Conservation (phyloP, 352 stramenopile species). For the Phytophthora palmivora region DNA sequence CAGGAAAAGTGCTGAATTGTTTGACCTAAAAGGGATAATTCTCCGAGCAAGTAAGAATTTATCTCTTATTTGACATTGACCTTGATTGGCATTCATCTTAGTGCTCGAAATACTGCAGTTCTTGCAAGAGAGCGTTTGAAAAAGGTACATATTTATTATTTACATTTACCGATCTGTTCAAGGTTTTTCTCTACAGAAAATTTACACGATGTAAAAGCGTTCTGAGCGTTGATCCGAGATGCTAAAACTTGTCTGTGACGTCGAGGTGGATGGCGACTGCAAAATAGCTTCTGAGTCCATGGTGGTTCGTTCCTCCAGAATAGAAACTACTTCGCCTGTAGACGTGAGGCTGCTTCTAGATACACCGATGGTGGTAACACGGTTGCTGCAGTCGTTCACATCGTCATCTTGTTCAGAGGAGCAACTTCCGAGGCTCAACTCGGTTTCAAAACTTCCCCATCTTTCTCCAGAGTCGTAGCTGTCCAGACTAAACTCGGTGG, state of each 20-base stretch:
- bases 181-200: background rate
- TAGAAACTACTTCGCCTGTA: slow-evolving; percentile 6
- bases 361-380: slow-evolving; percentile 18
- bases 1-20: too few species aligned
- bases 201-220: slow-evolving; percentile 24
- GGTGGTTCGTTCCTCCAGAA: slow-evolving; percentile 13
- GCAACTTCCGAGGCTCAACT: slow-evolving; percentile 27
- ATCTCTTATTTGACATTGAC: too few species aligned
- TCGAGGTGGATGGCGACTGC: slow-evolving; percentile 22
- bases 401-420: slow-evolving; percentile 6
- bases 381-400: slow-evolving; percentile 19
- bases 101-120: too few species aligned
- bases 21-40: too few species aligned
- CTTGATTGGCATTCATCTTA: too few species aligned
- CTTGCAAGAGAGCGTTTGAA: too few species aligned
- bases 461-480: slow-evolving; percentile 20
- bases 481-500: slow-evolving; percentile 21
- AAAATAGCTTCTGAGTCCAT: slow-evolving; percentile 30
- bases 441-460: slow-evolving; percentile 16
- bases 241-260: slow-evolving; percentile 22
- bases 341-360: slow-evolving; percentile 21
- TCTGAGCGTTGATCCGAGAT: slow-evolving; percentile 20
- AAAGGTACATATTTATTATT: too few species aligned
- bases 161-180: too few species aligned
- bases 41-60: too few species aligned